Base-by-base conservation (phyloP, 208 protist genomes). In the Wallacemonas sp. region DNA sequence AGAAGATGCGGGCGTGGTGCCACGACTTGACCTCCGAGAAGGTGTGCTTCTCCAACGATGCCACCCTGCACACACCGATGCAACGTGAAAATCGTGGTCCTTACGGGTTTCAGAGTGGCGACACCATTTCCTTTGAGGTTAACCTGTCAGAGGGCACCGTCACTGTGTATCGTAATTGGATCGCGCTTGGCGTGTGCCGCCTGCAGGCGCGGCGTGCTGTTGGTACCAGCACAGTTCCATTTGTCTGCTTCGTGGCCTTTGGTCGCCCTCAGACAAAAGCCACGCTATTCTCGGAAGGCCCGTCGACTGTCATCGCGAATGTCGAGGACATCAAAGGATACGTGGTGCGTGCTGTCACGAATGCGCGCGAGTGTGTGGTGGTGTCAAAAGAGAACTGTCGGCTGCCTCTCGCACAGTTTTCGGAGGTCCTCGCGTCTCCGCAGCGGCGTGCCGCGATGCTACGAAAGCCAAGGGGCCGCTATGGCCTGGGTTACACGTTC, bases 241-340 rank as follows among this genome's bases (percentile, higher is more conserved):
- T 75, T 33, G 88, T 22, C 56, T 90, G 77, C 65, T 96, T 96
- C 70, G 88, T 96, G 24, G 31, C 91, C 14, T 83, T 96, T 42
- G 86, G 88, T 26, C 73, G 79, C 41, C 82, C 83, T 26, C 75
- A 82, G 42, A 79, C 70, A 1, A 79, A 62, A 19, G 86, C 68
- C 12, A 85, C 80, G 36, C 73, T 96, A 27, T 83, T 79, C 31
- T 83, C 91, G 15, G 91, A 95, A 31, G 64, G 68, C 17, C 61
- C 56, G 6, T 58, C 68, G 26, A 86, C 82, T 1, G 41, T 75
- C 4, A 17, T 47, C 27, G 82, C 67, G 12, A 26, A 51, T 38
- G 71, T 95, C 34, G 82, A 86, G 61, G 77, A 84, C 6, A 59
- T 82, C 21, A 80, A 66, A 2, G 82, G 65, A 19, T 80, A 75